A percentile compares a stretch with the other conserved stretches of the same genome.
These are phyloP conservation scores for Skeletonema grethae DNA, from an alignment of 108 stramenopile species.

Conservation along the genomic window DNA sequence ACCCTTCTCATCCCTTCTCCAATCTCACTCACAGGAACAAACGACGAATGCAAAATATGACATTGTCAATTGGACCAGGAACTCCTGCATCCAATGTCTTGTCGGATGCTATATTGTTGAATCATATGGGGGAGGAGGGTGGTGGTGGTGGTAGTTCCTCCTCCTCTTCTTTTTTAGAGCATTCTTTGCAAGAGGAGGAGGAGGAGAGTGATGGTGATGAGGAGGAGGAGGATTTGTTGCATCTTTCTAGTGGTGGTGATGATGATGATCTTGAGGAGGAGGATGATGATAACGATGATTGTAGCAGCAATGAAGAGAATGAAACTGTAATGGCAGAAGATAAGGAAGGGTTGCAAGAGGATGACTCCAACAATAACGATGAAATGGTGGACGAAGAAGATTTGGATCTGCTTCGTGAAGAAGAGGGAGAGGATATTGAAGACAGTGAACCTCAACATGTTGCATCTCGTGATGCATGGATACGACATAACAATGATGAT, in stretches of 20 bases:
- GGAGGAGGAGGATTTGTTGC: slow-evolving; percentile 43
- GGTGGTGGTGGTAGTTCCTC: slow-evolving; percentile 1
- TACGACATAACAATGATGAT: not conserved
- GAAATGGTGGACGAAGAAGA: slow-evolving; percentile 16
- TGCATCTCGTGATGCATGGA: too few relatives aligned
- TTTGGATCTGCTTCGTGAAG: slow-evolving; percentile 5
- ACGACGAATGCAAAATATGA: slow-evolving; percentile 75
- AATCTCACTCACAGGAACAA: slow-evolving; percentile 54
- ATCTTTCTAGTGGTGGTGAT: not conserved
- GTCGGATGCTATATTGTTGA: not conserved
- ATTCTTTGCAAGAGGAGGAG: slow-evolving; percentile 23
- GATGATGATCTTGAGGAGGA: not conserved
- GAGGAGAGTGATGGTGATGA: slow-evolving; percentile 19
- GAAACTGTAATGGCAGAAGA: slow-evolving; percentile 16
- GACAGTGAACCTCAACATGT: too few relatives aligned
- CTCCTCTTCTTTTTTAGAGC: not conserved
- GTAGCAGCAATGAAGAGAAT: slow-evolving; percentile 24
- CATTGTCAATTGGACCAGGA: slow-evolving; percentile 71
- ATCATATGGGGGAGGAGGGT: not conserved
- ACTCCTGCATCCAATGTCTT: slow-evolving; percentile 64
- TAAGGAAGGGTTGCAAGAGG: slow-evolving; percentile 4
- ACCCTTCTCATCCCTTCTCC: not conserved
- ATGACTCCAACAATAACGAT: not conserved
- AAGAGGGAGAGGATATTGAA: not conserved
- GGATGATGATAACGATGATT: slow-evolving; percentile 28